Conservation (phyloP, 1,284 basidiomycete species). For the Cutaneotrichosporon cavernicola region DNA sequence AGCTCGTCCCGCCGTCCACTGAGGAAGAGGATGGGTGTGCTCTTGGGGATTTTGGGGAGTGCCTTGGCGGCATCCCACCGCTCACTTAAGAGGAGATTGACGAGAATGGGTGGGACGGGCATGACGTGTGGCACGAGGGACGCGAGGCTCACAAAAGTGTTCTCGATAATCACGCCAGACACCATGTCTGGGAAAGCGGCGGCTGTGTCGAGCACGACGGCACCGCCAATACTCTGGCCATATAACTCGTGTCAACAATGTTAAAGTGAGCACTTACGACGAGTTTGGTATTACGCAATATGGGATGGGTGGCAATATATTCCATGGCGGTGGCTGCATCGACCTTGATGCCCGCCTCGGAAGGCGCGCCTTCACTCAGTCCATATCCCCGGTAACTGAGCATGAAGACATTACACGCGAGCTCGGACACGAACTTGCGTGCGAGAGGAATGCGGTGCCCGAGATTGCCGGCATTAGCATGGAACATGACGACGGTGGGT, state of each 20-base stretch:
- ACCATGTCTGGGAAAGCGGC: conserved; percentile 72
- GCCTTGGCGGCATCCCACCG: conserved; percentile 81
- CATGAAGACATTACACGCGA: conserved; percentile 60
- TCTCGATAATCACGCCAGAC: conserved; percentile 71
- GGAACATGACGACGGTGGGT: conserved; percentile 85
- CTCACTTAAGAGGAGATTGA: conserved; percentile 55
- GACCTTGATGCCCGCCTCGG: conserved; percentile 73
- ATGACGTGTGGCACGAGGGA: conserved; percentile 75
- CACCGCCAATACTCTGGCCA: conserved; percentile 96
- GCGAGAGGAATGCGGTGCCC: conserved; percentile 86
- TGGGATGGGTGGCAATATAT: conserved; percentile 68
- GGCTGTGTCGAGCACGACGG: conserved; percentile 84
- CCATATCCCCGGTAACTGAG: conserved; percentile 63
- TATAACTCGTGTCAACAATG: conserved; percentile 58
- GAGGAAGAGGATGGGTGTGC: conserved; percentile 81
- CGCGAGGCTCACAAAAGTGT: conserved; percentile 82
- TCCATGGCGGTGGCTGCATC: conserved; percentile 77
- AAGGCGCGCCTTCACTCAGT: conserved; percentile 74
- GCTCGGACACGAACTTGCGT: conserved; percentile 74
- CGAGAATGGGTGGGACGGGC: conserved; percentile 65
- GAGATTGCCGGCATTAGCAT: conserved; percentile 71
- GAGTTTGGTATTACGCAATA: conserved; percentile 63
- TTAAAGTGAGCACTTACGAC: not conserved
- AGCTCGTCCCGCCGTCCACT: conserved; percentile 76
- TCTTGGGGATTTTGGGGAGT: conserved; percentile 66